A percentile compares a stretch with the other conserved stretches of the same genome.
Evolutionary conservation across 192 early-diverging fungal species (phyloP).

Genomic region (Powellomyces hirtus): DNA sequence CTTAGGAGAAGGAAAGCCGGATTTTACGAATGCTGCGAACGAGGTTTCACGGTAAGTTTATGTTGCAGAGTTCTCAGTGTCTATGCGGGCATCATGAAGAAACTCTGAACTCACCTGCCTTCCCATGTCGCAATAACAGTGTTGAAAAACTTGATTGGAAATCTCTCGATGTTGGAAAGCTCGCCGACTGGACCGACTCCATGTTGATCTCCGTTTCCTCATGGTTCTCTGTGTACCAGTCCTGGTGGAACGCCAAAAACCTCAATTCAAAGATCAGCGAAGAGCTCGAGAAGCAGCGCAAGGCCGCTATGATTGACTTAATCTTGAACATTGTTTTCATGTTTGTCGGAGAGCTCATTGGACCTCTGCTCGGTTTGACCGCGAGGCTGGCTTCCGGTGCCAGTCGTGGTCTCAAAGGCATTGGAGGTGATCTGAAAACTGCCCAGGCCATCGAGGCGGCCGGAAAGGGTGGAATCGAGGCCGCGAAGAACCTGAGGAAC

Average conservation of each 20-base stretch:
- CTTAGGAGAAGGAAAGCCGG: background rate
- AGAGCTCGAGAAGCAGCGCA: background rate
- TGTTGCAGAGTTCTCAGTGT: no score
- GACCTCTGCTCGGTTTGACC: background rate
- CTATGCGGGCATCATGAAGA: no score
- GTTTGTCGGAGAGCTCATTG: constrained; percentile 11
- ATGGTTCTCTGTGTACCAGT: background rate
- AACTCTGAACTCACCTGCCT: no score
- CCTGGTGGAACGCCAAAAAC: constrained; percentile 7
- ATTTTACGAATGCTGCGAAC: background rate
- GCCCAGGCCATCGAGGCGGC: background rate
- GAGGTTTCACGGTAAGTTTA: no score
- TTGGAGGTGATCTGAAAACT: background rate
- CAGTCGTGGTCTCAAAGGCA: background rate
- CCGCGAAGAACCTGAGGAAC: background rate
- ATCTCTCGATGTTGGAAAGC: background rate
- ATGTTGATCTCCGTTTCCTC: constrained; percentile 1
- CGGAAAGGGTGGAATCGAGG: background rate
- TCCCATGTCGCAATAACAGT: no score
- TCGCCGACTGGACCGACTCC: background rate
- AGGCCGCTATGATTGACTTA: background rate
- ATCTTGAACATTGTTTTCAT: constrained; percentile 4
- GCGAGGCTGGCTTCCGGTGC: background rate
- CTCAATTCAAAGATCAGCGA: background rate
- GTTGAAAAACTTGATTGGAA: background rate